Conservation (phyloP, 805 yeast species). For the Brettanomyces naardenensis region DNA sequence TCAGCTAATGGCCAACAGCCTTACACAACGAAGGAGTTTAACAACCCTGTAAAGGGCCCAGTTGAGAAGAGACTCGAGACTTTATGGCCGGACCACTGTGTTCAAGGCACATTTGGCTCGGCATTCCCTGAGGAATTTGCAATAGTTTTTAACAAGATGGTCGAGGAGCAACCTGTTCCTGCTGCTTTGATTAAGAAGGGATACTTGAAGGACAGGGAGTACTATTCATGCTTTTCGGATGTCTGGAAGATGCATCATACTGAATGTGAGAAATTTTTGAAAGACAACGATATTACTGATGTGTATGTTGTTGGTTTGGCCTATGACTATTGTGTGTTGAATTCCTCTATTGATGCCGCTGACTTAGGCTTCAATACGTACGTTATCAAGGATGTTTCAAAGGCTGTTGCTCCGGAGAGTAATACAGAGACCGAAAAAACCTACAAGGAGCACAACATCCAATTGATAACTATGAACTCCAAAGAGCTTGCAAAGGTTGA, state of each 20-base stretch:
- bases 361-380: conserved; percentile 53
- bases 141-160: conserved; percentile 19
- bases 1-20: conserved; percentile 48
- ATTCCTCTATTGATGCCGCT: conserved; percentile 66
- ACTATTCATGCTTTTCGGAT: conserved; percentile 82
- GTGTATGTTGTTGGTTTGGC: conserved; percentile 80
- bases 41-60: conserved; percentile 37
- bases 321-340: conserved; percentile 76
- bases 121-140: conserved; percentile 47
- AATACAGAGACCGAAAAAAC: conserved; percentile 26
- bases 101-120: conserved; percentile 64
- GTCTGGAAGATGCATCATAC: conserved; percentile 69
- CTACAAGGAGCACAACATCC: conserved; percentile 27
- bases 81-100: conserved; percentile 91
- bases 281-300: conserved; percentile 38
- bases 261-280: conserved; percentile 45
- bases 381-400: conserved; percentile 51
- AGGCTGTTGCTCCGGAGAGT: conserved; percentile 44
- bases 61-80: conserved; percentile 32
- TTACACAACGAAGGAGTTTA: conserved; percentile 39
- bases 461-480: conserved; percentile 9
- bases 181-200: conserved; percentile 60
- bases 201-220: conserved; percentile 61
- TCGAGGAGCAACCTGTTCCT: conserved; percentile 27
- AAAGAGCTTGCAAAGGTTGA: conserved; percentile 8